Evolutionary conservation across 1,139 yeast genomes (phyloP), one percentile per base, ranked within the genome.

Genomic region (Lodderomyces metapsilosis): DNA sequence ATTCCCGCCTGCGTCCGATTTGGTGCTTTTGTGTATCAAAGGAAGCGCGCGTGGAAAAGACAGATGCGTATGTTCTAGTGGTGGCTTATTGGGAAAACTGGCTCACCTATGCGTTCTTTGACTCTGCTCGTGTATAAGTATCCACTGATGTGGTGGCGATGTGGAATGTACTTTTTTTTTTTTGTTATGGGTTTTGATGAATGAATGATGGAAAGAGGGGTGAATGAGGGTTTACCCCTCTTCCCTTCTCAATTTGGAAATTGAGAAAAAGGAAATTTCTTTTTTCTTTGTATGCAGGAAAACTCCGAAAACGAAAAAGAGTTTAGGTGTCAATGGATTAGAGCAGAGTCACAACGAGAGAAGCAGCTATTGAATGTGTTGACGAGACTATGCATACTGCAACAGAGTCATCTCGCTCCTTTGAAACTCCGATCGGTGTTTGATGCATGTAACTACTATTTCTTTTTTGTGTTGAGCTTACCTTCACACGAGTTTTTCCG

Each of bases 361-460:
- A n/a, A n/a, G n/a, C n/a, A n/a, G n/a, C n/a, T n/a, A n/a, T 24
- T 27, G 31, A 7, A 27, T 27, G n/a, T 6, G 27, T 24, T 24
- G 22, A 20, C 27, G 5, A n/a, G n/a, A n/a, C n/a, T n/a, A n/a
- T n/a, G n/a, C n/a, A n/a, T n/a, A n/a, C n/a, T n/a, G n/a, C n/a
- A n/a, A n/a, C n/a, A n/a, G n/a, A n/a, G n/a, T 28, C 32, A 28
- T 28, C 32, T 5, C 32, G 12, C n/a, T n/a, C n/a, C 3, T 28
- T 10, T 28, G 18, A 28, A 28, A 28, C 32, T 7, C 32, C 32
- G 32, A 28, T 28, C 32, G 32, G 32, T 28, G 32, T 28, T 28
- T 28, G 31, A 5, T 7, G 4, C 6, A 5, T 15, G 3, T 9
- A 8, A 9, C 11, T 11, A 11, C 5, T 13, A 4, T 15, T 3